Base-by-base conservation (phyloP, 306 rosid genomes). In the Fagus crenata region DNA sequence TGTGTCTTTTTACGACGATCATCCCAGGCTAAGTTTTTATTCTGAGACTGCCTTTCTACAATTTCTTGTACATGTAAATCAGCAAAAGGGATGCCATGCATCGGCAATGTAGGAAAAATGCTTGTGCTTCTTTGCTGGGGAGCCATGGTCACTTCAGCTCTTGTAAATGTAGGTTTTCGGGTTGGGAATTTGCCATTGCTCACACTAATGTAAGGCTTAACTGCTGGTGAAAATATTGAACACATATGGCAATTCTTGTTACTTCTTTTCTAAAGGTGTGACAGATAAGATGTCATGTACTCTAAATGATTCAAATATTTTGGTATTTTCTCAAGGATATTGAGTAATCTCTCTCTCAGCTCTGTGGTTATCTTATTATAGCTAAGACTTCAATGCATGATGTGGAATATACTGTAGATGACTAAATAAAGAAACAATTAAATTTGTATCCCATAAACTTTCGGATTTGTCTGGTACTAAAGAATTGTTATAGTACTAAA, bases 41-140 rank as follows among this genome's bases (percentile, higher is more conserved):
- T 73, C 49, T 49, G 84, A 81, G 91, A 85, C 75, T 93, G 97
- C 53, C 87, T 86, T 43, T 85, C 86, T 55, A 93, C 89, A 54
- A 90, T 84, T 82, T 93, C 89, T 31, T 84, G 77, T 0, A 90
- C 85, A 12, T 84, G 89, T 54, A 91, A 79, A 78, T 90, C 89
- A 42, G 87, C 81, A 53, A 91, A 60, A 68, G 91, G 69, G 83
- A 91, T 69, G 70, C 86, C 90, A 71, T 83, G 87, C 53, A 75
- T 86, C 1, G 91, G 87, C 71, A 91, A 32, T 31, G 78, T 78
- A 1, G 84, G 90, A 37, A 83, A 83, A 59, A 2, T 46, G n/a
- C 5, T 2, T 43, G 51, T 43, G 12, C 61, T 53, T 37, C 69
- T 41, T 37, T 68, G 83, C 79, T 71, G 80, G 77, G 85, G 86